These are phyloP conservation scores for Aspergillus affinis DNA, from an alignment of 495 filamentous ascomycete genomes.

Conservation along the genomic window DNA sequence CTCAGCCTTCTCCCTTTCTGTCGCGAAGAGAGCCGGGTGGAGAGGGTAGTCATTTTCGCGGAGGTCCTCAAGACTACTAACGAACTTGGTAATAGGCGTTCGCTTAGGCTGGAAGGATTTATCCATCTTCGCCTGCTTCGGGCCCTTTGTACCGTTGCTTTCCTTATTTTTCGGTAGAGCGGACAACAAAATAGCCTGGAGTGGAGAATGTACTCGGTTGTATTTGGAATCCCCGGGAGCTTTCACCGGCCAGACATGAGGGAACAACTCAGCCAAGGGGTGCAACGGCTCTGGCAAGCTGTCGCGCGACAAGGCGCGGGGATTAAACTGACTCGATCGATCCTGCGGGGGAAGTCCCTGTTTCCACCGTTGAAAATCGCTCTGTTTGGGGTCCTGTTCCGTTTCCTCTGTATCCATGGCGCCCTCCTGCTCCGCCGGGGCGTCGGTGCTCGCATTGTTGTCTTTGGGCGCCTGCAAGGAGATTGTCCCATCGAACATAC, in stretches of 20 bases:
- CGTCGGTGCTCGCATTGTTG: conserved; percentile 22
- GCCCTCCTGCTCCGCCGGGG: conserved; percentile 16
- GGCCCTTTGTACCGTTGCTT: conserved; percentile 51
- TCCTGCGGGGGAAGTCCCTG: conserved; percentile 42
- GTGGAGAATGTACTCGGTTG: conserved; percentile 76
- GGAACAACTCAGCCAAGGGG: conserved; percentile 78
- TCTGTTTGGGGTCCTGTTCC: conserved; percentile 22
- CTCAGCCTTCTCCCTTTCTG: conserved; percentile 38
- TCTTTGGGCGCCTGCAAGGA: conserved; percentile 41
- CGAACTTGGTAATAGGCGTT: conserved; percentile 74
- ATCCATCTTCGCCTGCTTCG: conserved; percentile 55
- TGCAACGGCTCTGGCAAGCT: conserved; percentile 62
- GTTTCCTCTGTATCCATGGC: conserved; percentile 14
- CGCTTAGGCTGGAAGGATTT: conserved; percentile 64
- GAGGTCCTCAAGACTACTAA: conserved; percentile 71
- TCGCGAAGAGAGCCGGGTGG: conserved; percentile 67
- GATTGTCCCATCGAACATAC: conserved; percentile 78
- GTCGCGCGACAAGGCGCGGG: conserved; percentile 59
- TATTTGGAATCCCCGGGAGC: conserved; percentile 81
- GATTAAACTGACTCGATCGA: conserved; percentile 63
- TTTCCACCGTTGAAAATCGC: conserved; percentile 45
- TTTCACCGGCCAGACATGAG: conserved; percentile 83
- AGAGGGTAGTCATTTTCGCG: conserved; percentile 75
- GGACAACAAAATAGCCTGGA: conserved; percentile 75
- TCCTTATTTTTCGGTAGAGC: conserved; percentile 63